A percentile compares a stretch with the other conserved stretches of the same genome.
phyloP scores from a whole-genome alignment of 108 stramenopile species.

The Phaeodactylum tricornutum region DNA sequence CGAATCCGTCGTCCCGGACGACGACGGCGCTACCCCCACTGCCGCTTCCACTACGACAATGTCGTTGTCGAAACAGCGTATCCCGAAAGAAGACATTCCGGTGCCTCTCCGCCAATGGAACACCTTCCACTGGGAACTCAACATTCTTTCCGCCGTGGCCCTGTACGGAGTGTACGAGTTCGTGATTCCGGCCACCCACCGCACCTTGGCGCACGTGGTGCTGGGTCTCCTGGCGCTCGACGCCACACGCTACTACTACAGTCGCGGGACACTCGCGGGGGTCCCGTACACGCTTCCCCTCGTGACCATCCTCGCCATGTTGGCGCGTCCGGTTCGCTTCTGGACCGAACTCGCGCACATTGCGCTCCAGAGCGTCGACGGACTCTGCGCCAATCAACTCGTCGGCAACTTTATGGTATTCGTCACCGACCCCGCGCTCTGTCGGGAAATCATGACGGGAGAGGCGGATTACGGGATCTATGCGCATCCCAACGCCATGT shows the following conservation, averaged over 20 bases:
- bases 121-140: conserved; percentile 11
- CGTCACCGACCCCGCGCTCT: conserved; percentile 10
- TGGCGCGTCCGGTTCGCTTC: conserved; percentile 12
- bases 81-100: conserved; percentile 7
- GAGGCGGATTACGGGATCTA: conserved; percentile 12
- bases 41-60: background rate
- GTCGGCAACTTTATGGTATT: conserved; percentile 15
- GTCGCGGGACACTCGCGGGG: conserved; percentile 3
- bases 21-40: background rate
- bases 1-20: background rate
- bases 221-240: conserved; percentile 9
- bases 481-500: conserved; percentile 19
- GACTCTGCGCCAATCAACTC: conserved; percentile 15
- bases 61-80: background rate
- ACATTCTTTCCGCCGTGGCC: background rate
- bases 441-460: conserved; percentile 14
- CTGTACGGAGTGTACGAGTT: background rate
- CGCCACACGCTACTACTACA: conserved; percentile 10
- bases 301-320: conserved; percentile 15
- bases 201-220: background rate
- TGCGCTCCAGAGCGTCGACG: conserved; percentile 7
- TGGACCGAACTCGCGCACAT: conserved; percentile 17
- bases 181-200: background rate
- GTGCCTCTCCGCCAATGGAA: too few species aligned
- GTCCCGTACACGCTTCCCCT: conserved; percentile 20